These are phyloP conservation scores for Akanthomyces uredinophilus DNA, from an alignment of 2,329 filamentous ascomycete genomes.

Conservation along the genomic window DNA sequence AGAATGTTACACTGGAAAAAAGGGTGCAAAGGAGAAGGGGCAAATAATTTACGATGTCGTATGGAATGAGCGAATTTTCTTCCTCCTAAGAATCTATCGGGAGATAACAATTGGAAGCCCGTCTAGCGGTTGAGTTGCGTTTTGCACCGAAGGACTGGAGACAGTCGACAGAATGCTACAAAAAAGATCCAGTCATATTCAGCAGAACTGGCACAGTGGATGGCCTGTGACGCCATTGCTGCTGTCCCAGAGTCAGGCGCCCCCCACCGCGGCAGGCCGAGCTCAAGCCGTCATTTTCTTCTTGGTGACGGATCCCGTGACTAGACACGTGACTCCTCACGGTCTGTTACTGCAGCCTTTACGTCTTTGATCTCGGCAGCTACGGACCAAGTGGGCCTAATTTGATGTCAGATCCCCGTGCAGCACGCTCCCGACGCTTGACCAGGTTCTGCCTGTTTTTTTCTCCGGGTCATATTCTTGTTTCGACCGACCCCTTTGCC, in stretches of 20 bases:
- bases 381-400: constrained; percentile 12
- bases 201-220: not conserved
- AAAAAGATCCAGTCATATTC: not conserved
- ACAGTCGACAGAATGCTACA: not conserved
- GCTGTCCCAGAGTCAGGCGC: not conserved
- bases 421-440: not conserved
- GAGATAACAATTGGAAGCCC: not conserved
- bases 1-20: not conserved
- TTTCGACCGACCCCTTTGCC: not conserved
- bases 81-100: not conserved
- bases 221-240: constrained; percentile 13
- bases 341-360: not conserved
- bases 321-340: not conserved
- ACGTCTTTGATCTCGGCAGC: constrained; percentile 13
- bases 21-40: not conserved
- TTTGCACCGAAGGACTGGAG: not conserved
- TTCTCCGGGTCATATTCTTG: constrained; percentile 1
- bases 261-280: not conserved
- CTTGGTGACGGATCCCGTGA: not conserved
- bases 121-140: not conserved
- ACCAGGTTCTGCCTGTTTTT: constrained; percentile 5
- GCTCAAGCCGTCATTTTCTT: not conserved
- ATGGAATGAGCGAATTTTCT: not conserved
- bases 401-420: constrained; percentile 14
- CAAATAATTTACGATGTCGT: not conserved